Evolutionary conservation across 1,139 yeast genomes (phyloP), one percentile per base, ranked within the genome.

Genomic region (Saccharomyces hybrid): DNA sequence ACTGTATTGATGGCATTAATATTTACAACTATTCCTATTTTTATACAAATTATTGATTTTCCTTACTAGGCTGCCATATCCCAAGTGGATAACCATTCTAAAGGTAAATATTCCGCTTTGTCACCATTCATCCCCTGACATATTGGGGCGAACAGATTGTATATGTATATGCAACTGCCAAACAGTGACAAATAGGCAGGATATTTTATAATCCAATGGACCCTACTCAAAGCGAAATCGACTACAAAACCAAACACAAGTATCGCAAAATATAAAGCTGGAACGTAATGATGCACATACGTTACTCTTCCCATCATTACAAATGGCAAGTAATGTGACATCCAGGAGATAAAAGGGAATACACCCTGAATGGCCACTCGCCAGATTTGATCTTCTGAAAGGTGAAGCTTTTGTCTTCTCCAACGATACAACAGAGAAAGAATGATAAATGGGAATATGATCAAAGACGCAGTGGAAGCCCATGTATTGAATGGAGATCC

Each of bases 301-400:
- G 93, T 86, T 53, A 86, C 93, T 75, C 95, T 79, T 3, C 88
- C 88, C 95, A 86, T 86, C 47, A 84, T 66, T 3, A 82, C 82
- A 63, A 86, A 86, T 25, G 95, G 95, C 61, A 83, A 63, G 67
- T 77, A 86, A 69, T 86, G 91, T 57, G 84, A 75, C 5, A 80
- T 71, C 88, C 90, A 86, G 3, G 89, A 88, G 27, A 83, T 63
- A 71, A 86, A 77, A 28, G 95, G 80, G 48, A 82, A 77, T 28
- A 81, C 69, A 48, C 86, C 89, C 48, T 82, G 81, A 73, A 82
- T 77, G 34, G 78, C 58, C 31, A 72, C 59, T 3, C 61, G 54
- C 70, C 75, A 70, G 27, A 70, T 58, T 13, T 71, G 61, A 3
- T 58, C 60, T 19, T 61, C 60, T 16, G 61, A 60, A 44, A 74